phyloP scores from a whole-genome alignment of 108 stramenopile genomes.

The Seminavis robusta region DNA sequence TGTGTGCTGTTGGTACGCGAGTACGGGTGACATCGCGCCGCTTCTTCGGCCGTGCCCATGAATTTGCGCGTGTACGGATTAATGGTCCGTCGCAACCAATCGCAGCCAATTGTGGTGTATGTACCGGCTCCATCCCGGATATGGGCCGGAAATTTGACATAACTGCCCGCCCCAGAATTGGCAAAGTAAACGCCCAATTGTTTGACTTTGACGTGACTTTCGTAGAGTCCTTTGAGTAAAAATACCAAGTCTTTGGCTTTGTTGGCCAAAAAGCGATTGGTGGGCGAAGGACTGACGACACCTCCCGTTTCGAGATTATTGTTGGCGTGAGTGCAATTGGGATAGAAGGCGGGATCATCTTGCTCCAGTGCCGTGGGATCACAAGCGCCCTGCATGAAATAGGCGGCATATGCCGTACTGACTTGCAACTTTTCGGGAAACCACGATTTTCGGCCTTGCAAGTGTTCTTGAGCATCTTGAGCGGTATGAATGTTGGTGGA shows the following conservation, averaged over 20 bases:
- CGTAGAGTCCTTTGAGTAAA: conserved; percentile 29
- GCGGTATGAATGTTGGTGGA: conserved; percentile 23
- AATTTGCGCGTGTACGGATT: too few relatives aligned
- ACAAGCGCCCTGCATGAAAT: conserved; percentile 29
- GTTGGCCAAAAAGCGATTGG: conserved; percentile 2
- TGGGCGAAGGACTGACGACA: conserved; percentile 14
- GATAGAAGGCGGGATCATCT: conserved; percentile 12
- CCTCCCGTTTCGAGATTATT: conserved; percentile 27
- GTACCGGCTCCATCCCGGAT: conserved; percentile 2
- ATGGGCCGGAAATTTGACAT: conserved; percentile 14
- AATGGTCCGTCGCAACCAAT: too few relatives aligned
- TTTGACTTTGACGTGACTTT: conserved; percentile 18
- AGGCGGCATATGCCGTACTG: too few relatives aligned
- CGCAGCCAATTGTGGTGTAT: conserved; percentile 31
- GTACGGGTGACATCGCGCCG: too few relatives aligned
- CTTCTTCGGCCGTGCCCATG: too few relatives aligned
- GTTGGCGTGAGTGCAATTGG: conserved; percentile 33
- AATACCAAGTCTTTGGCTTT: conserved; percentile 12
- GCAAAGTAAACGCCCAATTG: conserved; percentile 24
- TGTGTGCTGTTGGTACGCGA: too few relatives aligned
- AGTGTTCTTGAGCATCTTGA: conserved; percentile 30
- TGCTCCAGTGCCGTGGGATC: too few relatives aligned
- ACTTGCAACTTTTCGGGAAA: conserved; percentile 14
- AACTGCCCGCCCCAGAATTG: conserved; percentile 25
- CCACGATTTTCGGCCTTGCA: too few relatives aligned